These are phyloP conservation scores for Globisporangium solare DNA, from an alignment of 352 stramenopile genomes.

Conservation along the genomic window DNA sequence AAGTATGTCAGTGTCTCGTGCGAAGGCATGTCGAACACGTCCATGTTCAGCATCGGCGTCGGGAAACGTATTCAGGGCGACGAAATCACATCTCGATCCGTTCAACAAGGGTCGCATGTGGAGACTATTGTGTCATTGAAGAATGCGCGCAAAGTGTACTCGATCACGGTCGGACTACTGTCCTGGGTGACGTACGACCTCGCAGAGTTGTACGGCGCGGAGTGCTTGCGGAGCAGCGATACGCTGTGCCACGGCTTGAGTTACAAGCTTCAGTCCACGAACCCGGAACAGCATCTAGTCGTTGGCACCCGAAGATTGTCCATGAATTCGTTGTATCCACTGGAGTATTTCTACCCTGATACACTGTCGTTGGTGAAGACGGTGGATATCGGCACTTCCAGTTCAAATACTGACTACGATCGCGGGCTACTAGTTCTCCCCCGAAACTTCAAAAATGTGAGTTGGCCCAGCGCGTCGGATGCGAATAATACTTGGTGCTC, in stretches of 20 bases:
- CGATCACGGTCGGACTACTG: constrained; percentile 4
- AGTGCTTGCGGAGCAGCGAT: background rate
- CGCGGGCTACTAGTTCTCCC: background rate
- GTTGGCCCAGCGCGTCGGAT: background rate
- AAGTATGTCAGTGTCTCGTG: constrained; percentile 7
- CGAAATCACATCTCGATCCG: background rate
- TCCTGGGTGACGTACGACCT: constrained; percentile 5
- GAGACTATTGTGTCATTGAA: constrained; percentile 2
- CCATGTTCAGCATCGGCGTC: constrained; percentile 4
- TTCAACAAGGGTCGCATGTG: background rate
- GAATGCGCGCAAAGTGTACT: constrained; percentile 11
- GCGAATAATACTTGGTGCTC: background rate
- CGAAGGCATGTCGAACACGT: background rate
- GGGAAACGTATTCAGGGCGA: constrained; percentile 8
- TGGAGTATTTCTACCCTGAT: too few species aligned
- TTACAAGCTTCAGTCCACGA: background rate
- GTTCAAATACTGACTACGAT: too few species aligned
- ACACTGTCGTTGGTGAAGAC: too few species aligned
- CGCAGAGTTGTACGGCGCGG: background rate
- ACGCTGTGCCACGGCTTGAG: background rate
- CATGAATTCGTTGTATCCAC: too few species aligned
- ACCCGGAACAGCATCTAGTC: background rate
- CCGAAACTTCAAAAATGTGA: background rate
- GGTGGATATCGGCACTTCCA: background rate
- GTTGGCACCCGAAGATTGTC: background rate